Evolutionary conservation across 495 filamentous ascomycete genomes (phyloP), one percentile per base, ranked within the genome.

Genomic region (Neurospora africana): DNA sequence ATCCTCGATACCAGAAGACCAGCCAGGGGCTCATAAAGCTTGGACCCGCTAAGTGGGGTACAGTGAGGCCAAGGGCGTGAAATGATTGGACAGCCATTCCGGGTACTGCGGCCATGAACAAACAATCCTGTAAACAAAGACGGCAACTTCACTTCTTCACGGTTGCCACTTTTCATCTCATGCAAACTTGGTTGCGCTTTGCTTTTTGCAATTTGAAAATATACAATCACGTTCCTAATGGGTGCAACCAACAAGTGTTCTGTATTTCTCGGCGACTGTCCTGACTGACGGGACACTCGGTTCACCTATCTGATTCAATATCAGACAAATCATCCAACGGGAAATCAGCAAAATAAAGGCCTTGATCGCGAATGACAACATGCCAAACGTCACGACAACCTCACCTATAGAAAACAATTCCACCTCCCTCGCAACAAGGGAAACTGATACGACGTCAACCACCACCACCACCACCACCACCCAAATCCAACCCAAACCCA

Each of bases 401-500:
- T 61, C 2, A 61, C 53, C 27, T 61, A 61, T 4, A 30, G 15
- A 30, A 5, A 17, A 17, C 53, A 7, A 27, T 17, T 6, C 15
- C 13, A 61, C 44, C 11, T 15, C 39, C 15, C 15, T 40, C 39
- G 5, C 27, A 38, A 38, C 2, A 65, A 33, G 27, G 30, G 1
- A 65, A 65, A 65, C 27, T 2, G 53, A 19, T 19, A 65, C 0
- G 15, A 19, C 33, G 27, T 53, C 44, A 1, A 27, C 44, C 21
- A 19, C 9, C 40, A 43, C 40, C 6, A 21, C 41, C 19, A 13
- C 9, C 40, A 43, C 40, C 44, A 53, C 13, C 27, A 65, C 53
- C 15, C 53, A 65, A 9, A 74, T 71, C 58, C 72, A 79, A 61
- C 38, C 77, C n/a, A 86, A 83, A 70, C 86, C 86, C 0, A 86